Evolutionary conservation across 2,329 filamentous ascomycete genomes (phyloP), one percentile per base, ranked within the genome.

Genomic region (Bipolaris victoriae): DNA sequence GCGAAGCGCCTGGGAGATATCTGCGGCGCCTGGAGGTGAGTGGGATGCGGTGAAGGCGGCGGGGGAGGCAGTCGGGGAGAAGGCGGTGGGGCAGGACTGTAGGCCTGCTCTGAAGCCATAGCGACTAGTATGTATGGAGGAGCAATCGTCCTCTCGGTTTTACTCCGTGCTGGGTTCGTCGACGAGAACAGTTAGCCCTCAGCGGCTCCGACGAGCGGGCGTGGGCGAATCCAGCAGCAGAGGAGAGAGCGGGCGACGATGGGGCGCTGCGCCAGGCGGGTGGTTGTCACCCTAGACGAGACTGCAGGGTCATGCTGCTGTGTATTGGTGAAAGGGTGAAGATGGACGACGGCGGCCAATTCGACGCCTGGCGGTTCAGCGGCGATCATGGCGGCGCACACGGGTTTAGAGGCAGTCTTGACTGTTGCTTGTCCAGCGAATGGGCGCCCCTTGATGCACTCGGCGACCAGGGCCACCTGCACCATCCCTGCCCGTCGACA

Each of bases 1-100:
- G 75, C 72, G 49, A 74, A 67, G 64, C 73, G 73, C 62, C 74
- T 62, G 52, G 72, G 61, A 62, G 73, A 73, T 49, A 65, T 65
- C 55, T 71, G 66, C 43, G 64, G 66, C 45, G 64, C 52, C 39
- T 65, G 66, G 44, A 61, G 56, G 44, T 54, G 41, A 20, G 49
- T 45, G 16, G 50, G 56, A 40, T 59, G 58, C 55, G 52, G 64
- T 20, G 66, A 62, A 56, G 68, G 60, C 22, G 61, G 61, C 7
- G 57, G 65, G 18, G 62, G 62, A 46, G 68, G 61, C 39, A 68
- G 46, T 47, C 55, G 31, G 40, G 55, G 66, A 43, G 70, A 68
- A 16, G 67, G 63, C 39, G 66, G 64, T 31, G 63, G 62, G 31
- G 49, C 57, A 35, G 53, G 44, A 43, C 26, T 45, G 57, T 60